These are phyloP conservation scores for Stentor coeruleus DNA, from an alignment of 73 alveolate genomes.

Conservation along the genomic window DNA sequence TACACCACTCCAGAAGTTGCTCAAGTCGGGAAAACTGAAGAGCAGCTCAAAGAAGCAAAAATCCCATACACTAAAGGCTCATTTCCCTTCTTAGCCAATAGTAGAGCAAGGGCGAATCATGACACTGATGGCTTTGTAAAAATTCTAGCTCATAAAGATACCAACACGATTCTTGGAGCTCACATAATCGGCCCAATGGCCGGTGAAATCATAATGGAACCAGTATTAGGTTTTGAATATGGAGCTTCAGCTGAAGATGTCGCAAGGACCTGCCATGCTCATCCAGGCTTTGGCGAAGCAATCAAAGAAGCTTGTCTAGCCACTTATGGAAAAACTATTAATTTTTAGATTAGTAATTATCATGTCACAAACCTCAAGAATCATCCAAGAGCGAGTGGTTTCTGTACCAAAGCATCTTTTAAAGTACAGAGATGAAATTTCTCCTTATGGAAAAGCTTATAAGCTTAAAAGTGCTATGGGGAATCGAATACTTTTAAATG, in stretches of 20 bases:
- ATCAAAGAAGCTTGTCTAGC: slow-evolving; percentile 92
- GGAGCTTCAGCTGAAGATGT: slow-evolving; percentile 96
- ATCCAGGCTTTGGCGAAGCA: slow-evolving; percentile 93
- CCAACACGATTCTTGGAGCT: slow-evolving; percentile 87
- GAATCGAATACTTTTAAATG: not conserved
- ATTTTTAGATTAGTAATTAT: slow-evolving; percentile 34
- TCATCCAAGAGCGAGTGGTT: too few species aligned
- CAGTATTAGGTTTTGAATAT: slow-evolving; percentile 88
- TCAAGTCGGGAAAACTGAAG: slow-evolving; percentile 93
- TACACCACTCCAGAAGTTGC: slow-evolving; percentile 95
- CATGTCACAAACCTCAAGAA: too few species aligned
- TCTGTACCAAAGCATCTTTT: not conserved
- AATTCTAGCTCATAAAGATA: slow-evolving; percentile 64
- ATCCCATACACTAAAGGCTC: slow-evolving; percentile 78
- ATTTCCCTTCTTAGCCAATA: slow-evolving; percentile 92
- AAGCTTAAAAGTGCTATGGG: not conserved
- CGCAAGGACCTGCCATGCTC: slow-evolving; percentile 97
- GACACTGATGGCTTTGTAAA: slow-evolving; percentile 93
- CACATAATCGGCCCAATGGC: slow-evolving; percentile 90
- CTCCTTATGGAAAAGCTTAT: not conserved
- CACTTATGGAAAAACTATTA: slow-evolving; percentile 84
- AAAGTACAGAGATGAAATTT: not conserved
- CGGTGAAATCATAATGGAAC: slow-evolving; percentile 95
- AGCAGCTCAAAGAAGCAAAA: slow-evolving; percentile 73
- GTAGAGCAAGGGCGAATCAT: slow-evolving; percentile 92